Percentiles rank a stretch among this genome's conserved stretches.
phyloP scores from a whole-genome alignment of 345 rosid species.

The Angophora floribunda region DNA sequence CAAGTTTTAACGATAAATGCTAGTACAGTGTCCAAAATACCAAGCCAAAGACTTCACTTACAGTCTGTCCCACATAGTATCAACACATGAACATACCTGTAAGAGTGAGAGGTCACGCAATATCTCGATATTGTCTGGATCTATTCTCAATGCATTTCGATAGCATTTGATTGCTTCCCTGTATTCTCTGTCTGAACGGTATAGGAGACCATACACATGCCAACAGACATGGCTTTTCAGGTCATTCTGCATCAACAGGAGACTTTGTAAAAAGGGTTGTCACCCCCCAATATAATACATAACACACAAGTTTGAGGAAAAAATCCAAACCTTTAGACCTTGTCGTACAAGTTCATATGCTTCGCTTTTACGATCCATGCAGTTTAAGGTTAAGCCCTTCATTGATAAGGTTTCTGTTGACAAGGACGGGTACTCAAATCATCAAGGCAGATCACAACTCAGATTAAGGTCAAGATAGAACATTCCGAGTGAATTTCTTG shows the following conservation, averaged over 20 bases:
- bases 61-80: not conserved
- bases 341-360: slow-evolving; percentile 97
- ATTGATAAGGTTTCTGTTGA: slow-evolving; percentile 88
- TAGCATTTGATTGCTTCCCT: slow-evolving; percentile 99
- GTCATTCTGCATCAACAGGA: slow-evolving; percentile 69
- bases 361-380: slow-evolving; percentile 98
- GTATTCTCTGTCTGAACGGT: slow-evolving; percentile 98
- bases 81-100: slow-evolving; percentile 40
- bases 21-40: not conserved
- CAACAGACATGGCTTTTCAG: slow-evolving; percentile 99
- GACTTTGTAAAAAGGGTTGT: not conserved
- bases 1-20: not conserved
- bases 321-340: slow-evolving; percentile 69
- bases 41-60: not conserved
- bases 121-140: slow-evolving; percentile 97
- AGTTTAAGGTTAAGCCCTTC: slow-evolving; percentile 96
- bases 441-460: not conserved
- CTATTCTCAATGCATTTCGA: slow-evolving; percentile 87
- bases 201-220: slow-evolving; percentile 98
- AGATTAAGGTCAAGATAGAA: not conserved
- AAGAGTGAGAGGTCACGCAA: slow-evolving; percentile 88
- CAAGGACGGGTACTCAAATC: not conserved
- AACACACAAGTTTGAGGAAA: not conserved
- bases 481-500: not conserved
- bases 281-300: not conserved